Percentiles rank a stretch among this genome's conserved stretches.
These are phyloP conservation scores for Aspergillus latus DNA, from an alignment of 2,329 filamentous ascomycete genomes.

Conservation along the genomic window DNA sequence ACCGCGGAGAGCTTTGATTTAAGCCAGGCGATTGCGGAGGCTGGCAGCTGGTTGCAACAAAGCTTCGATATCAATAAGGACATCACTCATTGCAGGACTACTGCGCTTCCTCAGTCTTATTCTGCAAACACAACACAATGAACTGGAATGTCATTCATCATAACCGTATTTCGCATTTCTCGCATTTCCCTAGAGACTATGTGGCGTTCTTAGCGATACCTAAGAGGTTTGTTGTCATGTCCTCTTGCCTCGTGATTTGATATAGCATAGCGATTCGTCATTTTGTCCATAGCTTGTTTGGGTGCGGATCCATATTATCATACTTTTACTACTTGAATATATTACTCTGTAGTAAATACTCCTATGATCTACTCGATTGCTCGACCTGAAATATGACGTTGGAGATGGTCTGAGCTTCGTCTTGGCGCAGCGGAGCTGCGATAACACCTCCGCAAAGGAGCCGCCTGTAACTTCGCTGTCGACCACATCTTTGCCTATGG, in stretches of 20 bases:
- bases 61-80: conserved; percentile 46
- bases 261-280: conserved; percentile 4
- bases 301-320: not conserved
- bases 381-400: conserved; percentile 8
- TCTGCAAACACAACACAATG: conserved; percentile 8
- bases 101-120: conserved; percentile 15
- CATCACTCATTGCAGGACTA: conserved; percentile 20
- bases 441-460: conserved; percentile 17
- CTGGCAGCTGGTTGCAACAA: conserved; percentile 47
- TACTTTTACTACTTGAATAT: not conserved
- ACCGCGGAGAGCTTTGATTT: conserved; percentile 43
- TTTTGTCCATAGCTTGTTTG: not conserved
- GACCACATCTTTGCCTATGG: conserved; percentile 30
- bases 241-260: not conserved
- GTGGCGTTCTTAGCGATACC: not conserved
- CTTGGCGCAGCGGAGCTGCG: conserved; percentile 22
- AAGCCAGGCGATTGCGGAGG: conserved; percentile 46
- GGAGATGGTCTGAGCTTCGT: conserved; percentile 8
- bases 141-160: not conserved
- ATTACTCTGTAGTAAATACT: not conserved
- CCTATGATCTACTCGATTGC: no score
- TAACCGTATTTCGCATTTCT: not conserved
- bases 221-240: not conserved
- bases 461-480: conserved; percentile 14
- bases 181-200: not conserved